Evolutionary conservation across 148 eudicot genomes (phyloP).

Genomic region (Diospyros kaki): DNA sequence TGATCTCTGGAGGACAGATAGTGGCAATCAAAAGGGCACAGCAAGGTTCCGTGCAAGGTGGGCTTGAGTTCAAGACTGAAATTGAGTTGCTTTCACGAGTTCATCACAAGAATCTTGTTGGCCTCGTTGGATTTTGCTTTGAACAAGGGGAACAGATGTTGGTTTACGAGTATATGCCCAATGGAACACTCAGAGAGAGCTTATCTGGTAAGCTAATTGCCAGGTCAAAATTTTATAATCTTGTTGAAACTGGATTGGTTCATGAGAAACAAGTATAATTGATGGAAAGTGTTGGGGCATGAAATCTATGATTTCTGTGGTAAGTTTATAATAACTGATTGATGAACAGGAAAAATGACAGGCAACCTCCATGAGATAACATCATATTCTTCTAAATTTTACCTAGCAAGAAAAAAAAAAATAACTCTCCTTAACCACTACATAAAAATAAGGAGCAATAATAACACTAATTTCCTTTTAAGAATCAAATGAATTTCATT

Average conservation of each 20-base stretch:
- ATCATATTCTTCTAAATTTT: too few species aligned
- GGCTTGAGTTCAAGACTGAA: constrained; percentile 87
- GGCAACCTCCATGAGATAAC: background rate
- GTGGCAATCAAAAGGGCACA: constrained; percentile 86
- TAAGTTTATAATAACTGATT: background rate
- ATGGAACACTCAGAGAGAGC: constrained; percentile 83
- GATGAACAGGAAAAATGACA: background rate
- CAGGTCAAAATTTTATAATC: background rate
- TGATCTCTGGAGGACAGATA: constrained; percentile 56
- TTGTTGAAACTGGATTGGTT: background rate
- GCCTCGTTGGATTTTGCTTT: constrained; percentile 82
- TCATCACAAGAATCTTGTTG: constrained; percentile 90
- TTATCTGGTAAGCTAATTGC: constrained; percentile 51
- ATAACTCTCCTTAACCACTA: too few species aligned
- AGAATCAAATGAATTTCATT: too few species aligned
- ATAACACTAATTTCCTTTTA: too few species aligned
- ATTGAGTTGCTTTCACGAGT: constrained; percentile 94
- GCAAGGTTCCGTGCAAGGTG: constrained; percentile 85
- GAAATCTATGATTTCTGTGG: background rate
- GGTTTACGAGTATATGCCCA: constrained; percentile 86
- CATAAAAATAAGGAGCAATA: too few species aligned
- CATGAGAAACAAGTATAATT: background rate
- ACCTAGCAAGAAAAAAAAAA: too few species aligned
- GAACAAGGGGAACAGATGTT: constrained; percentile 87
- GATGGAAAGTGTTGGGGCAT: background rate